These are phyloP conservation scores for Mortierella sp. DNA, from an alignment of 371 early-diverging fungal genomes.

Conservation along the genomic window DNA sequence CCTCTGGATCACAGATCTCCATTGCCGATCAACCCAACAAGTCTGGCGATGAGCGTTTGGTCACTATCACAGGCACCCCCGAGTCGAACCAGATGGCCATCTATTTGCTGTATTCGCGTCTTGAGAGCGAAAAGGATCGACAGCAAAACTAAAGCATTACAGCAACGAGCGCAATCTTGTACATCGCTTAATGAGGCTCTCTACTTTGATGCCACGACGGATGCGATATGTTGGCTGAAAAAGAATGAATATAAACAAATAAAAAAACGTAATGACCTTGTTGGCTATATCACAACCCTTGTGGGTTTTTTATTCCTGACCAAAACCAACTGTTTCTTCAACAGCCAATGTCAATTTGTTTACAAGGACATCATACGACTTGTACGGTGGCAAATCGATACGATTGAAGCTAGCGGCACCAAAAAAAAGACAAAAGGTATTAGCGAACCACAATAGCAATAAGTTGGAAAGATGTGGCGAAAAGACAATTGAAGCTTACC, in stretches of 20 bases:
- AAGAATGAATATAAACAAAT: neutral
- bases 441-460: neutral
- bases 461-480: neutral
- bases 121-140: slow-evolving; percentile 82
- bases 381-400: slow-evolving; percentile 94
- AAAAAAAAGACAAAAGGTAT: neutral
- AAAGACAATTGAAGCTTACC: slow-evolving; percentile 61
- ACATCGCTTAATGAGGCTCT: neutral
- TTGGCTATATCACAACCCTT: neutral
- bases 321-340: slow-evolving; percentile 93
- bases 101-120: slow-evolving; percentile 79
- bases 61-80: slow-evolving; percentile 86
- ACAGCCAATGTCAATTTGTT: slow-evolving; percentile 91
- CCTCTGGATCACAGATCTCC: slow-evolving; percentile 84
- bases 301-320: slow-evolving; percentile 73
- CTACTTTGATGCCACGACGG: neutral
- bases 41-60: slow-evolving; percentile 73
- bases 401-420: slow-evolving; percentile 85
- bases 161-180: neutral
- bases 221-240: neutral
- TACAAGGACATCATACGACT: slow-evolving; percentile 74
- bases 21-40: slow-evolving; percentile 71
- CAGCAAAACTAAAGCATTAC: slow-evolving; percentile 16
- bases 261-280: neutral
- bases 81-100: slow-evolving; percentile 88